These are phyloP conservation scores for Trametes punicea DNA, from an alignment of 768 basidiomycete species.

Conservation along the genomic window DNA sequence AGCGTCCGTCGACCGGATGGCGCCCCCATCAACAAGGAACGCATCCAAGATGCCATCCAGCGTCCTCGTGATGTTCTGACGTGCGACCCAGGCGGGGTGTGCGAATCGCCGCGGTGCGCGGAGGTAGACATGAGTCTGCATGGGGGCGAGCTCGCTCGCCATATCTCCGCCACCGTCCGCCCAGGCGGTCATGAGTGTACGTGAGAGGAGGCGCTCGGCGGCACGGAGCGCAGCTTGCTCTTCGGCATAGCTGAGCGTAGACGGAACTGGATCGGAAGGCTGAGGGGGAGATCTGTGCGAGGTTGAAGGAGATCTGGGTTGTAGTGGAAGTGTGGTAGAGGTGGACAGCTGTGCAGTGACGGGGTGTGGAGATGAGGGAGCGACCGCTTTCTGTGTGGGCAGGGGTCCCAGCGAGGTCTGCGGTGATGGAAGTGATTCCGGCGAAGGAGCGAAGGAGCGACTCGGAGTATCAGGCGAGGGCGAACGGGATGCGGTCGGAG, in stretches of 20 bases:
- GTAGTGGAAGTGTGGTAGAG: neutral
- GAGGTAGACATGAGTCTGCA: slow-evolving; percentile 45
- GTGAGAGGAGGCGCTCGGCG: slow-evolving; percentile 37
- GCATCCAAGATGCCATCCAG: slow-evolving; percentile 36
- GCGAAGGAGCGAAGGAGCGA: slow-evolving; percentile 10
- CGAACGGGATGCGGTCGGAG: slow-evolving; percentile 29
- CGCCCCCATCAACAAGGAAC: slow-evolving; percentile 33
- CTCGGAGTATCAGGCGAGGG: slow-evolving; percentile 25
- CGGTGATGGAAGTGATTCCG: slow-evolving; percentile 14
- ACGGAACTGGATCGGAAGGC: neutral
- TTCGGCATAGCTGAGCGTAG: slow-evolving; percentile 26
- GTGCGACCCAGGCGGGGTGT: slow-evolving; percentile 46
- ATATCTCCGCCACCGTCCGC: slow-evolving; percentile 43
- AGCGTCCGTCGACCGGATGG: slow-evolving; percentile 27
- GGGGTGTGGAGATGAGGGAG: neutral
- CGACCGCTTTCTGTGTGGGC: neutral
- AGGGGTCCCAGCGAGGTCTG: neutral
- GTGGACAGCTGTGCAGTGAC: neutral
- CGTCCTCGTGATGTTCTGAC: slow-evolving; percentile 39
- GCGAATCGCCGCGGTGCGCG: slow-evolving; percentile 46
- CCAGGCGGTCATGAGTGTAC: slow-evolving; percentile 42
- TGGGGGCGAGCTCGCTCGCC: slow-evolving; percentile 42
- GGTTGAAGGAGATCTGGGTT: neutral
- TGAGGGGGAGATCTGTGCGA: neutral
- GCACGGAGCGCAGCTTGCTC: slow-evolving; percentile 30